phyloP scores from a whole-genome alignment of 2,329 filamentous ascomycete genomes.

The Coniosporium tulheliwenetii region DNA sequence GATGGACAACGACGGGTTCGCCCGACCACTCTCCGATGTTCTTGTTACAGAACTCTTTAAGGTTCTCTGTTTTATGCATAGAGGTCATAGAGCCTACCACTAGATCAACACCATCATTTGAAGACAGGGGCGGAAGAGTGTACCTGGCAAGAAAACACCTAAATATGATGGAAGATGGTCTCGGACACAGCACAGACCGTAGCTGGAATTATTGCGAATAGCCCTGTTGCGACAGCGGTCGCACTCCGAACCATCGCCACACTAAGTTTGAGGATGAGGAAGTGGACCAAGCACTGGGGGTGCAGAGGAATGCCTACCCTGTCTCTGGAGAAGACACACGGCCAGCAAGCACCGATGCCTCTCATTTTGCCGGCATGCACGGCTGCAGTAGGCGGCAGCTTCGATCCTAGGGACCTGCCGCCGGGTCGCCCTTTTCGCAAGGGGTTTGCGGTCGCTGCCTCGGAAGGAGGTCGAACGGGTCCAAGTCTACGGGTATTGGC shows the following conservation, averaged over 20 bases:
- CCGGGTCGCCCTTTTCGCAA: slow-evolving; percentile 7
- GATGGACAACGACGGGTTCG: slow-evolving; percentile 6
- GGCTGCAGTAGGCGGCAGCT: slow-evolving; percentile 18
- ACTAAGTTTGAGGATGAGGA: slow-evolving; percentile 9
- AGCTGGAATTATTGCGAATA: slow-evolving; percentile 16
- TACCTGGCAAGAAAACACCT: slow-evolving; percentile 25
- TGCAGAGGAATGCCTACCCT: slow-evolving; percentile 13
- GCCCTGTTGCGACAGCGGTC: slow-evolving; percentile 22
- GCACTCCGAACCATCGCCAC: slow-evolving; percentile 21
- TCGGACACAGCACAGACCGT: slow-evolving; percentile 24
- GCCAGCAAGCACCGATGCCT: slow-evolving; percentile 30
- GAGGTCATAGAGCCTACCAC: slow-evolving; percentile 15
- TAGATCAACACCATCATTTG: not conserved
- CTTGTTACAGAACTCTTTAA: slow-evolving; percentile 21
- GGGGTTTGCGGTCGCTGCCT: slow-evolving; percentile 1
- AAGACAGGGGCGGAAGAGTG: slow-evolving; percentile 1
- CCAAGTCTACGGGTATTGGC: not conserved
- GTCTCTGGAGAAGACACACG: slow-evolving; percentile 31
- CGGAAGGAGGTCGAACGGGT: slow-evolving; percentile 1
- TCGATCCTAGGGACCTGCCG: slow-evolving; percentile 19
- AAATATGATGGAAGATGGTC: slow-evolving; percentile 29
- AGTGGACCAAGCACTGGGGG: slow-evolving; percentile 1
- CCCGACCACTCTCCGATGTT: too few species aligned
- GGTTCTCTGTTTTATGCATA: slow-evolving; percentile 26
- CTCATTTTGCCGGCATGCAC: slow-evolving; percentile 29